Conservation (phyloP, 371 early-diverging fungal species). For the Saksenaea vasiformis region DNA sequence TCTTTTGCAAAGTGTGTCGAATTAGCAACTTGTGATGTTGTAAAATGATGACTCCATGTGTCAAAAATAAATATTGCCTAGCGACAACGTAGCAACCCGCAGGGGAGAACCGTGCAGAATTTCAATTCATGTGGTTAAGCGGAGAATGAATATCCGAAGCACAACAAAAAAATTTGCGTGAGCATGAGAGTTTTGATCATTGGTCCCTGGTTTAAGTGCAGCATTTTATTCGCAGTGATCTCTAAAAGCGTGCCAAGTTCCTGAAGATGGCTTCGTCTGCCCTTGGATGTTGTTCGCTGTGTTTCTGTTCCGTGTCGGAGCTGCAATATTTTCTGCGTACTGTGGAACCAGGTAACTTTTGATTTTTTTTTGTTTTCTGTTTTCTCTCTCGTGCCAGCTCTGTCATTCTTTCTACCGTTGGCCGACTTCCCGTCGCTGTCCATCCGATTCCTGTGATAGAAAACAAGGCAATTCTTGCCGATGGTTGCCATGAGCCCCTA, state of each 20-base stretch:
- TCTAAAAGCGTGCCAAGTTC: background rate
- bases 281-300: background rate
- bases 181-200: background rate
- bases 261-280: background rate
- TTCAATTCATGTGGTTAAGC: too few species aligned
- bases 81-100: background rate
- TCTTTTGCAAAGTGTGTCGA: background rate
- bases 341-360: background rate
- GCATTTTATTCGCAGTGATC: background rate
- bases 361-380: slow-evolving; percentile 5
- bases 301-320: slow-evolving; percentile 1
- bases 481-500: slow-evolving; percentile 17
- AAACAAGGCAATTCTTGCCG: background rate
- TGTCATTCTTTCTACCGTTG: background rate
- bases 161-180: background rate
- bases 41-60: background rate
- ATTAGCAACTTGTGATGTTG: background rate
- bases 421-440: background rate
- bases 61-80: background rate
- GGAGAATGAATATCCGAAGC: too few species aligned
- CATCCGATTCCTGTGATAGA: background rate
- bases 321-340: slow-evolving; percentile 2
- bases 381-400: slow-evolving; percentile 1
- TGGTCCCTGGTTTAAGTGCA: background rate
- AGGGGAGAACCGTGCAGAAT: too few species aligned